Evolutionary conservation across 768 basidiomycete genomes (phyloP).

Genomic region (Panus rudis): DNA sequence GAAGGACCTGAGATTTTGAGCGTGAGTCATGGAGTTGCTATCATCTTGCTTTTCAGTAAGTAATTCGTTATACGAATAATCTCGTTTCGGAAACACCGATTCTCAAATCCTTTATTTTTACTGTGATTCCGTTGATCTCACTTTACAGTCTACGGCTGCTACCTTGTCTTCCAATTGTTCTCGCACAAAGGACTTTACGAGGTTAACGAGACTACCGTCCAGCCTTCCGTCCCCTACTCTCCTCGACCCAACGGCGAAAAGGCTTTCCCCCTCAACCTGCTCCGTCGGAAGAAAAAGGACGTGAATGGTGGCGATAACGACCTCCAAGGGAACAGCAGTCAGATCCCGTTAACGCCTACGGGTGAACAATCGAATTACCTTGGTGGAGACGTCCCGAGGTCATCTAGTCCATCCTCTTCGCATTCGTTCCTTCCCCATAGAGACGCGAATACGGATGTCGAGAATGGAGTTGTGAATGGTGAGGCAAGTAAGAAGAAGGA

Average conservation of each 20-base stretch:
- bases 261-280: too few species aligned
- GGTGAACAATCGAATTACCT: constrained; percentile 22
- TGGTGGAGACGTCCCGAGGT: constrained; percentile 47
- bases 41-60: constrained; percentile 73
- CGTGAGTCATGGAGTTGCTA: constrained; percentile 76
- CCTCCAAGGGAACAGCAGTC: too few species aligned
- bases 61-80: too few species aligned
- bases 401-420: constrained; percentile 5
- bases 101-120: neutral
- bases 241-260: neutral
- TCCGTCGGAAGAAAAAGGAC: too few species aligned
- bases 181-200: constrained; percentile 72
- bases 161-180: constrained; percentile 73
- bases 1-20: constrained; percentile 39
- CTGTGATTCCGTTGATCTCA: neutral
- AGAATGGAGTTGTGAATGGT: constrained; percentile 1
- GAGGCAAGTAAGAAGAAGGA: constrained; percentile 14
- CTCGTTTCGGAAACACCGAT: too few species aligned
- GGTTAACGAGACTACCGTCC: constrained; percentile 22
- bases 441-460: neutral
- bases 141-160: constrained; percentile 57
- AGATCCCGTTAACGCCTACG: too few species aligned
- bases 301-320: too few species aligned
- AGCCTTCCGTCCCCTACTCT: too few species aligned
- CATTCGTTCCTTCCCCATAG: too few species aligned